A percentile compares a stretch with the other conserved stretches of the same genome.
Evolutionary conservation across 148 eudicot species (phyloP).

Genomic region (Rhododendron griersonianum): DNA sequence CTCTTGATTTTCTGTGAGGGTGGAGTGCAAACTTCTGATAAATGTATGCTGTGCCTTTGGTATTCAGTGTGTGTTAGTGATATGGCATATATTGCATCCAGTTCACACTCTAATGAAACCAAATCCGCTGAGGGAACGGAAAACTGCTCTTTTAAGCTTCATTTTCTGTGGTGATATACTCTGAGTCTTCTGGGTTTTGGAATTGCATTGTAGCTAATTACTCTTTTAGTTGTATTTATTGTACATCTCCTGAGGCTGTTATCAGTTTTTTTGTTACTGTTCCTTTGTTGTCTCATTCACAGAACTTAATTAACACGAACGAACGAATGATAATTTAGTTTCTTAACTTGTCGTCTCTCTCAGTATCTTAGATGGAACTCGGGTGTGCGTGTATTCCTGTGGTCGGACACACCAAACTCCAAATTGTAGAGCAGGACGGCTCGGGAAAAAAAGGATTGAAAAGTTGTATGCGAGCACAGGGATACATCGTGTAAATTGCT

Average conservation of each 20-base stretch:
- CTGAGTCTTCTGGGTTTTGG: not conserved
- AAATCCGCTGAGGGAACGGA: not conserved
- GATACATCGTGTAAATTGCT: not conserved
- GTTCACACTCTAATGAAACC: not conserved
- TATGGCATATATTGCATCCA: not conserved
- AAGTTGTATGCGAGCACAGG: not conserved
- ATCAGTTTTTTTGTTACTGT: not conserved
- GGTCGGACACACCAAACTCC: not conserved
- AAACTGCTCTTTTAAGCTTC: not conserved
- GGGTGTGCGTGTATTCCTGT: not conserved
- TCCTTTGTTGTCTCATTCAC: not conserved
- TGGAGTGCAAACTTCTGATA: not conserved
- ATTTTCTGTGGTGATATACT: not conserved
- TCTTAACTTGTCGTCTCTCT: not conserved
- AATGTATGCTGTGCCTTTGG: not conserved
- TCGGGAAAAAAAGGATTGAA: not conserved
- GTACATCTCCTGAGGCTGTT: not conserved
- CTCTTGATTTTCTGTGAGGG: not conserved
- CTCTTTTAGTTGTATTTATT: not conserved
- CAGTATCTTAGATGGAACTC: not conserved
- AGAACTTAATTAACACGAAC: not conserved
- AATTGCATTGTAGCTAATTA: not conserved
- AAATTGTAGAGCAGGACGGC: not conserved
- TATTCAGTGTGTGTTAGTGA: not conserved
- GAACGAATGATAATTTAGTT: not conserved